Evolutionary conservation across 441 rosid genomes (phyloP), one percentile per base, ranked within the genome.

Genomic region (Aleurites moluccanus): DNA sequence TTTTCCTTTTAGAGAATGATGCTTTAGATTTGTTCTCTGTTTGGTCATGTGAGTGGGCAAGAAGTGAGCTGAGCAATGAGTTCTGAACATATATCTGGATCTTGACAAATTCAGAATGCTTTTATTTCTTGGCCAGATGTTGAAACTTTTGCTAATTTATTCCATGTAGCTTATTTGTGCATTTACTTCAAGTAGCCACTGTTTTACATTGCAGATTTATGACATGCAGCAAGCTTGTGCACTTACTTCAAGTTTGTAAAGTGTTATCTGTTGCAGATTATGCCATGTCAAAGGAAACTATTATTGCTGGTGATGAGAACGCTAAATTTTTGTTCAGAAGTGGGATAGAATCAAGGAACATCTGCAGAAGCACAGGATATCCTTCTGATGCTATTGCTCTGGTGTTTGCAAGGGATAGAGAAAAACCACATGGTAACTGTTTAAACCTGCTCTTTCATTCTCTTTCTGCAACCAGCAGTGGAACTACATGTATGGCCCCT

Each of bases 211-310:
- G 68, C 86, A 93, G 98, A 85, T 80, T 52, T 81, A 78, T 82
- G 91, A 85, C 38, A 75, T 89, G 90, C 61, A 13, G 56, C 50
- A 67, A 63, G 80, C 55, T 72, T 75, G 21, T 71, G 60, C 6
- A 6, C 8, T 50, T 18, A 3, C 14, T 78, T 78, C 28, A 42
- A 66, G 73, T 70, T 75, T 52, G 44, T 67, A 38, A 38, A 21
- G 8, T 77, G 42, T 40, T 66, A 10, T 56, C n/a, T 69, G 50
- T 73, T 47, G 73, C 89, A 92, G 97, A 87, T 81, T 84, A 80
- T 83, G 93, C 89, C 50, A 77, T 90, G 91, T 81, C 91, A n/a
- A 78, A 47, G 79, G 90, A 90, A 75, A 94, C 97, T 11, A 73
- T 88, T 77, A 81, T 92, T 73, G 88, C 83, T 76, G 97, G 99